Base-by-base conservation (phyloP, 2,329 filamentous ascomycete genomes). In the Nigrospora osmanthi region DNA sequence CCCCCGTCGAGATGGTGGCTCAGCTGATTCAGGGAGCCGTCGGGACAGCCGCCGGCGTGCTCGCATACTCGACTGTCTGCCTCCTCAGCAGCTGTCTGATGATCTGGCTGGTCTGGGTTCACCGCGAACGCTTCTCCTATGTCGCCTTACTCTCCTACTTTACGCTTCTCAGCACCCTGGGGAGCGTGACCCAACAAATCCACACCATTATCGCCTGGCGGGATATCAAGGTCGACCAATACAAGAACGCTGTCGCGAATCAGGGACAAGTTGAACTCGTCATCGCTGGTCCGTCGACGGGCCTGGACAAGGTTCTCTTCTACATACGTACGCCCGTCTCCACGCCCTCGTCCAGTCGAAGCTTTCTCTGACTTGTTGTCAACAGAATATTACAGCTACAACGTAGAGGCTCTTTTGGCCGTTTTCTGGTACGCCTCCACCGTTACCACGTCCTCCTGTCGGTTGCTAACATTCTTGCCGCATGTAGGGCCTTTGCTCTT, bases 361-460 rank as follows among this genome's bases (percentile, higher is more conserved):
- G 19, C 11, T 16, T 14, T 35, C 34, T 6, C 40, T 42, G 13
- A 42, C 40, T 7, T 42, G 17, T 48, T 34, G 1, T 14, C 6
- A 1, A 16, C 40, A 75, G 72, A 75, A 52, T 73, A 68, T 41
- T 74, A 73, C 47, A 64, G 62, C 30, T 75, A 75, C 52, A 74
- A 72, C 55, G 68, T 70, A n/a, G 69, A 73, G 53, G 59, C 68
- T 10, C 55, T 73, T 30, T 59, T 72, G 32, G 60, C 69, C 6
- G 56, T 73, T 6, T 72, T 69, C 44, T 76, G 72, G 70, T 71
- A 56, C 42, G 57, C 48, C 7, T 11, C 23, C 23, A 28, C 23
- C 23, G 23, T 28, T 7, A 10, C 23, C 23, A 28, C 23, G 23
- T 28, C 23, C 2, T 10, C 10, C 23, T 28, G 7, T 10, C 23